Evolutionary conservation across 2,329 filamentous ascomycete genomes (phyloP), one percentile per base, ranked within the genome.

Genomic region (Furcasterigmium sp.): DNA sequence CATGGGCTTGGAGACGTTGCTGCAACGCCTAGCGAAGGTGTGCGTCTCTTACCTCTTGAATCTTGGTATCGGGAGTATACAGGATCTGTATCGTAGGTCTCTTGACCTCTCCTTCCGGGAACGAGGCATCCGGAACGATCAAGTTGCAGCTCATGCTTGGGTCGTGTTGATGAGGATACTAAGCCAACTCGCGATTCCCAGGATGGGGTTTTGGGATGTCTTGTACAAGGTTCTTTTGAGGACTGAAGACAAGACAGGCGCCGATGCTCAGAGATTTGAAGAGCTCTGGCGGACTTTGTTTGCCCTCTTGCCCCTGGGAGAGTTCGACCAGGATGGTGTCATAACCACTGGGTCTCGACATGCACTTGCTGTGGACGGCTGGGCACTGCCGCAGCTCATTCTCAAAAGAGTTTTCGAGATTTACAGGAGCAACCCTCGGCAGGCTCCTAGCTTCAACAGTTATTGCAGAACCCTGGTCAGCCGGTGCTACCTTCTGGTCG

Each of bases 391-490:
- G 1, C 79, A 82, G 47, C 71, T 67, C 43, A 55, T 84, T 23
- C 48, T 84, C 38, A 76, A 69, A 50, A 69, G 70, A 7, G 69
- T 84, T 11, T 81, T 84, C 43, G 61, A 75, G 17, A 54, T 82
- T 3, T 85, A 85, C 53, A 67, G 69, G 46, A 60, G 62, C n/a
- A 77, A 80, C 43, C 54, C 60, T 3, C 69, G 69, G 18, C 81
- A 85, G 51, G 59, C 72, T 2, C 67, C 78, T 2, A 76, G 77
- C 53, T 84, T 85, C 66, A 85, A 84, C 50, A 75, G 77, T 46
- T 85, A 85, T 52, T 82, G 77, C 46, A 72, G 76, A 15, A 73
- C 77, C 6, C 56, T 82, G 5, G 62, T 84, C 25, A 69, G 70
- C 15, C 75, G 82, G 23, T 85, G 82, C 48, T 74, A 84, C 53